phyloP scores from a whole-genome alignment of 2,329 filamentous ascomycete genomes.

The Penicillium sp. region DNA sequence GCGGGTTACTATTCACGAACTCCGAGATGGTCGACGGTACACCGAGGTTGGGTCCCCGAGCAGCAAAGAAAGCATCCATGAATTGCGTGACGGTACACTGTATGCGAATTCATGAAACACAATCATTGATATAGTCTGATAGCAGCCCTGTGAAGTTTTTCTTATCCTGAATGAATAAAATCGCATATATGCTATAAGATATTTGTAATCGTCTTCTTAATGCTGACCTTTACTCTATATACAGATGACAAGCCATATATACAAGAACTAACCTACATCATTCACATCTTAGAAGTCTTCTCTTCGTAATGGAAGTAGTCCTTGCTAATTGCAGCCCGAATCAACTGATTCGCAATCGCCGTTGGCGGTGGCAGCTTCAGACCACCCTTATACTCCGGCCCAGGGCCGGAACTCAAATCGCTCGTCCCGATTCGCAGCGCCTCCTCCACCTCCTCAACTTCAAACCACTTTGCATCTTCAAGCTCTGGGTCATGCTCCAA shows the following conservation, averaged over 20 bases:
- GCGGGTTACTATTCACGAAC: constrained; percentile 43
- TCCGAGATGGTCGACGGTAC: constrained; percentile 44
- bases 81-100: constrained; percentile 44
- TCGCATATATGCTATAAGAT: neutral
- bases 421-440: constrained; percentile 69
- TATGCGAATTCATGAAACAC: constrained; percentile 39
- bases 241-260: neutral
- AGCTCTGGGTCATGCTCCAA: constrained; percentile 88
- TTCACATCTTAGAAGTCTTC: constrained; percentile 53
- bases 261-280: neutral
- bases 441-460: constrained; percentile 74
- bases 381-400: constrained; percentile 69
- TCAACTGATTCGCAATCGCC: constrained; percentile 88
- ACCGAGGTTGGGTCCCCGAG: constrained; percentile 41
- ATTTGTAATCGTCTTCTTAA: neutral
- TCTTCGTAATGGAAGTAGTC: constrained; percentile 63
- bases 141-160: neutral
- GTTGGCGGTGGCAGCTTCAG: constrained; percentile 80
- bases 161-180: neutral
- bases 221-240: constrained; percentile 3
- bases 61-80: constrained; percentile 41
- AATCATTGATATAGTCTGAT: neutral
- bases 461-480: constrained; percentile 86
- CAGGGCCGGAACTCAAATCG: constrained; percentile 64
- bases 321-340: constrained; percentile 70